phyloP scores from a whole-genome alignment of 495 filamentous ascomycete genomes.

The Hypomontagnella submonticulosa region DNA sequence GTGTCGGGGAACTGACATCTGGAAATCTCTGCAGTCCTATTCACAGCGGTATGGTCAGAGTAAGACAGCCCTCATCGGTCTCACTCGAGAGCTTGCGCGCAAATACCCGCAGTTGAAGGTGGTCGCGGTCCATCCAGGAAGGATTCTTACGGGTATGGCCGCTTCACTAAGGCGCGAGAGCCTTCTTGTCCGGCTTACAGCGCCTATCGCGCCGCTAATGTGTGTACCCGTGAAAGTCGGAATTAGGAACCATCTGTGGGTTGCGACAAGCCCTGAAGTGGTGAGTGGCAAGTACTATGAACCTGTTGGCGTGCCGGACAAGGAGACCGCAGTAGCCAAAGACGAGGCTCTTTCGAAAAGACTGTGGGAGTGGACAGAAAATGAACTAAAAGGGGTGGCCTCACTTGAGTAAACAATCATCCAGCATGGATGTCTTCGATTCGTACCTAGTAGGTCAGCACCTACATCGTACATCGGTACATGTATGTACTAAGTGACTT shows the following conservation, averaged over 20 bases:
- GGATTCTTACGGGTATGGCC: conserved; percentile 62
- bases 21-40: too few species aligned
- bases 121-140: conserved; percentile 73
- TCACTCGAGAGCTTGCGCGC: conserved; percentile 66
- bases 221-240: too few species aligned
- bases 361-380: conserved; percentile 74
- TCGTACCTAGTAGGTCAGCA: too few species aligned
- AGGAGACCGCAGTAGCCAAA: conserved; percentile 47
- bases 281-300: conserved; percentile 53
- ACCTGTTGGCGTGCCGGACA: conserved; percentile 43
- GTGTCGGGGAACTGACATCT: too few species aligned
- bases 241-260: conserved; percentile 66
- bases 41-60: conserved; percentile 73
- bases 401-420: too few species aligned
- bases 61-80: conserved; percentile 77
- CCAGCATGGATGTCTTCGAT: too few species aligned
- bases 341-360: conserved; percentile 61
- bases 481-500: too few species aligned
- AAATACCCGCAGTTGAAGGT: conserved; percentile 66
- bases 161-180: conserved; percentile 14
- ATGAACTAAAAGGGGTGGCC: conserved; percentile 57
- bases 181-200: too few species aligned
- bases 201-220: too few species aligned
- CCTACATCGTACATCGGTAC: too few species aligned
- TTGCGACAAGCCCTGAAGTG: conserved; percentile 55